Conservation (phyloP, 257 asterid species). For the Gardenia jasminoides region DNA sequence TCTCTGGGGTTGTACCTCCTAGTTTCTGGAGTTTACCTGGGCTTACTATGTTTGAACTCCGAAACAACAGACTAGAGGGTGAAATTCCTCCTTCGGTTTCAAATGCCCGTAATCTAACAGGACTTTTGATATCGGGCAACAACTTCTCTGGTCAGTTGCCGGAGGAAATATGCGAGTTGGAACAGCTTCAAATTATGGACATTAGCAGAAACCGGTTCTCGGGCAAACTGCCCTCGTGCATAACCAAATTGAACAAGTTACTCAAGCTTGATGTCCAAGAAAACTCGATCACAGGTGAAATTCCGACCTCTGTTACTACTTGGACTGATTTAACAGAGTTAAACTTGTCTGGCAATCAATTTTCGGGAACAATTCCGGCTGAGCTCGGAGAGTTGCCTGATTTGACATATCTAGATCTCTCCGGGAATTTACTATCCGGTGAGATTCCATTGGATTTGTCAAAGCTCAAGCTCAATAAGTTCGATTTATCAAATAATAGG, state of each 20-base stretch:
- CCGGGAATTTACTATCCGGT: constrained; percentile 60
- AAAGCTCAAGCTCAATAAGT: constrained; percentile 60
- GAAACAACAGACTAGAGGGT: constrained; percentile 62
- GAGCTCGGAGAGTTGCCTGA: constrained; percentile 58
- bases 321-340: constrained; percentile 58
- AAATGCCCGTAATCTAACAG: constrained; percentile 38
- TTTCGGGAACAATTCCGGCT: constrained; percentile 61
- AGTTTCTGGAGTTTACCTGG: constrained; percentile 60
- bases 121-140: constrained; percentile 54
- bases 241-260: constrained; percentile 41
- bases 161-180: constrained; percentile 40
- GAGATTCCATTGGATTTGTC: constrained; percentile 55
- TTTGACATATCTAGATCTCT: constrained; percentile 58
- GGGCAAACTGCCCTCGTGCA: constrained; percentile 66
- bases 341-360: constrained; percentile 62
- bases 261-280: constrained; percentile 60
- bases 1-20: constrained; percentile 56
- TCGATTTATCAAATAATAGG: constrained; percentile 68
- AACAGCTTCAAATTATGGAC: constrained; percentile 45
- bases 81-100: constrained; percentile 50
- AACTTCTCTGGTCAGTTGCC: constrained; percentile 59
- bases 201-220: constrained; percentile 50
- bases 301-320: constrained; percentile 42
- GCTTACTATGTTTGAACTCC: constrained; percentile 46
- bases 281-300: constrained; percentile 53